These are phyloP conservation scores for Fagopyrum esculentum DNA, from an alignment of 148 eudicot genomes.

Conservation along the genomic window DNA sequence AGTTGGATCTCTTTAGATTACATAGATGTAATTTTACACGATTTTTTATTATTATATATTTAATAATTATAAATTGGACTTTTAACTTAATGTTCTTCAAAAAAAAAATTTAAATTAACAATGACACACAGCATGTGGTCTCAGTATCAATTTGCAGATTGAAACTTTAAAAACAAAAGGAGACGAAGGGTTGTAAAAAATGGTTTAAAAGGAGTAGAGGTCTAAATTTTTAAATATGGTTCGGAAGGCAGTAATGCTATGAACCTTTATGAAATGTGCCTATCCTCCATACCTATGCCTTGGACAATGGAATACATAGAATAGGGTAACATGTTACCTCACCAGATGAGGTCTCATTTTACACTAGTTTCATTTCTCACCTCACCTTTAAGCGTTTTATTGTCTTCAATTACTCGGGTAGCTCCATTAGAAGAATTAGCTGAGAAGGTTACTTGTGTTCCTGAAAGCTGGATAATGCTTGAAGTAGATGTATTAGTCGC, in stretches of 20 bases:
- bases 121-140: no score
- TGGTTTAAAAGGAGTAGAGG: neutral
- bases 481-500: neutral
- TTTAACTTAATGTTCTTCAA: neutral
- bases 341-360: neutral
- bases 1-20: neutral
- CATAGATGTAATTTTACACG: neutral
- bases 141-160: neutral
- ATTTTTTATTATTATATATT: no score
- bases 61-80: neutral
- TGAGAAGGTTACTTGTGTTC: neutral
- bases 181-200: neutral
- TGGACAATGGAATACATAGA: neutral
- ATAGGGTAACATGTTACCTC: neutral
- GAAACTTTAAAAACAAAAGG: neutral
- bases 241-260: neutral
- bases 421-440: no score
- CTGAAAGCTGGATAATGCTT: neutral
- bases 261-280: neutral
- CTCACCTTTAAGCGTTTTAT: neutral
- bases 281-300: neutral
- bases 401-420: neutral
- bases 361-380: neutral
- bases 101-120: neutral
- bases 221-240: neutral